Percentiles rank a stretch among this genome's conserved stretches.
These are phyloP conservation scores for Ilyonectria destructans DNA, from an alignment of 2,329 filamentous ascomycete genomes.

Conservation along the genomic window DNA sequence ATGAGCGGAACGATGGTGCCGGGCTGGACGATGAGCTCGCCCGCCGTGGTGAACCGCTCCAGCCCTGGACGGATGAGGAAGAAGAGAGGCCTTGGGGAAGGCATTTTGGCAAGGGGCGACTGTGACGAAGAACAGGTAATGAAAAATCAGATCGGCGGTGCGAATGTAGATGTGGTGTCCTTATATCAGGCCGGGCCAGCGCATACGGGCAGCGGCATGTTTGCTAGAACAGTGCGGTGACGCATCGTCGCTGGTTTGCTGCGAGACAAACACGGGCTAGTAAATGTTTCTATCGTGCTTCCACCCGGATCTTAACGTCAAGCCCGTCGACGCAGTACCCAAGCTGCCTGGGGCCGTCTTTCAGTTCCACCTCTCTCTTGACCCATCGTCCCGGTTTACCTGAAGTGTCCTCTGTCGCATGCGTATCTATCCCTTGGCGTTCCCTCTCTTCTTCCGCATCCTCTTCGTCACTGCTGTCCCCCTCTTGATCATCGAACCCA, in stretches of 20 bases:
- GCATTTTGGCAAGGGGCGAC: slow-evolving; percentile 33
- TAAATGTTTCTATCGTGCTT: slow-evolving; percentile 57
- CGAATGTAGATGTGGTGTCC: not conserved
- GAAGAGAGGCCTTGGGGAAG: slow-evolving; percentile 47
- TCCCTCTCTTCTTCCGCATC: slow-evolving; percentile 57
- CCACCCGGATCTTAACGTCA: slow-evolving; percentile 81
- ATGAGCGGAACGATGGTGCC: slow-evolving; percentile 68
- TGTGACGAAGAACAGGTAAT: not conserved
- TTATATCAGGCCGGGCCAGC: slow-evolving; percentile 2
- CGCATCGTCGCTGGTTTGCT: not conserved
- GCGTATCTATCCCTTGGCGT: slow-evolving; percentile 37
- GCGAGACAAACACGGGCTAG: slow-evolving; percentile 23
- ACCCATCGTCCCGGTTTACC: slow-evolving; percentile 74
- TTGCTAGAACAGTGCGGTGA: not conserved
- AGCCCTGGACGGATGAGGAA: slow-evolving; percentile 62
- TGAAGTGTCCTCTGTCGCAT: slow-evolving; percentile 47
- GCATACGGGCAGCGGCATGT: slow-evolving; percentile 4
- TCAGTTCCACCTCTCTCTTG: slow-evolving; percentile 84
- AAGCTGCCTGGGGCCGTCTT: slow-evolving; percentile 84
- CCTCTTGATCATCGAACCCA: slow-evolving; percentile 73
- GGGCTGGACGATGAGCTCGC: slow-evolving; percentile 44
- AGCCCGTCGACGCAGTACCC: slow-evolving; percentile 86
- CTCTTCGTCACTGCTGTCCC: slow-evolving; percentile 69
- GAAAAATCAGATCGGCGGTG: not conserved
- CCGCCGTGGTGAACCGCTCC: slow-evolving; percentile 42